phyloP scores from a whole-genome alignment of 495 filamentous ascomycete species.

The Trichoderma asperelloides region DNA sequence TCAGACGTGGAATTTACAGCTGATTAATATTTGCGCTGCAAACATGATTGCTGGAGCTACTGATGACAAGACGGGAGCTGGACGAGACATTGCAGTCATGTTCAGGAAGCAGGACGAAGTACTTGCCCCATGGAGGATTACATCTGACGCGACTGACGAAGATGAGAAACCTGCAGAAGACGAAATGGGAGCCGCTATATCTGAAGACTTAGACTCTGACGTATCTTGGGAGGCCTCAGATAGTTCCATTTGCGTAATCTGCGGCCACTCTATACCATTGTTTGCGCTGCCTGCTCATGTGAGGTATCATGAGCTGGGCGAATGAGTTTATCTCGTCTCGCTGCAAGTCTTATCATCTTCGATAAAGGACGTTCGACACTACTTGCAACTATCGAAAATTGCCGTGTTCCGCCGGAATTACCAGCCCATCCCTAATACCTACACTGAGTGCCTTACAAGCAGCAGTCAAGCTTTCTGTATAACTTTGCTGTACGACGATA shows the following conservation, averaged over 20 bases:
- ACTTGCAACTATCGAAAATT: too few species aligned
- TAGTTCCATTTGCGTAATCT: constrained; percentile 42
- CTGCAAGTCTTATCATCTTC: neutral
- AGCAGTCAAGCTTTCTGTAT: too few species aligned
- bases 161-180: constrained; percentile 12
- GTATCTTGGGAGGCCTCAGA: constrained; percentile 39
- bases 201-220: constrained; percentile 21
- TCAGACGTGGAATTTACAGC: constrained; percentile 62
- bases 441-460: too few species aligned
- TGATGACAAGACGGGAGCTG: constrained; percentile 38
- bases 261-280: constrained; percentile 55
- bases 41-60: constrained; percentile 64
- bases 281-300: constrained; percentile 69
- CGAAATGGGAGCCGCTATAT: neutral
- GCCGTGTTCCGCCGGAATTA: too few species aligned
- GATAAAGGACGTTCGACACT: neutral
- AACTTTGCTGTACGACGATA: too few species aligned
- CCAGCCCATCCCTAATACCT: too few species aligned
- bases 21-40: constrained; percentile 80
- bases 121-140: constrained; percentile 52
- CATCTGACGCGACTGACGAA: constrained; percentile 6
- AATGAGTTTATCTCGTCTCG: constrained; percentile 21
- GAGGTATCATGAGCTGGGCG: constrained; percentile 52
- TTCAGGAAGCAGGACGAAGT: constrained; percentile 58
- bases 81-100: constrained; percentile 57